Base-by-base conservation (phyloP, 306 rosid species). In the Prunus padus region DNA sequence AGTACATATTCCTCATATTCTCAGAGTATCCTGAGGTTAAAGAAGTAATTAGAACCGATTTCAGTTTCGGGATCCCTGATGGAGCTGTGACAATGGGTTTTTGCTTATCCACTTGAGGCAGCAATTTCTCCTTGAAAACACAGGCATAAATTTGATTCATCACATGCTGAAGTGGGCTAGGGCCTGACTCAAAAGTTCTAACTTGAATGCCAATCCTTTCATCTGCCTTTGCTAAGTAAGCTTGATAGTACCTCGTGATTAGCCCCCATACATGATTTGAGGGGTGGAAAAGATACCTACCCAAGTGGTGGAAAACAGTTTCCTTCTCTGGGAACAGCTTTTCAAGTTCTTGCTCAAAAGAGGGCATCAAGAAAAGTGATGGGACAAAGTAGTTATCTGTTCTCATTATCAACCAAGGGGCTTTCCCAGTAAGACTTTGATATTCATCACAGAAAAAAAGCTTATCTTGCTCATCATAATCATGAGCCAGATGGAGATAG, bases 381-480 rank as follows among this genome's bases (percentile, higher is more conserved):
- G 96, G 96, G 70, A 84, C 52, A 52, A 91, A 87, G 79, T 91
- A 91, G 76, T 91, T 91, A 68, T 91, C 90, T 15, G 93, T 79
- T 81, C 83, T 91, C 84, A 91, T 72, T 10, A 91, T 23, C 71
- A 91, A 82, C 92, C 96, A 91, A 37, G 87, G 85, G 5, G 84
- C 85, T 73, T 72, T 81, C 63, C 51, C 74, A 22, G 88, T 87
- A 77, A 82, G 77, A 31, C 78, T 62, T 71, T 91, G 96, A 6
- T 88, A 88, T 67, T 88, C 86, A 73, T 88, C 93, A 44, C 96
- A 91, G 82, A 91, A 91, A 86, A 91, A 91, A 37, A 87, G 90
- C 81, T 89, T 91, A 78, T 91, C 96, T 11, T 87, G 88, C 15
- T 88, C 86, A 61, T 87, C 90, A 73, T 88, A 91, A 74, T 91